Evolutionary conservation across 495 filamentous ascomycete species (phyloP), one percentile per base, ranked within the genome.

Genomic region (Podospora fimiseda): DNA sequence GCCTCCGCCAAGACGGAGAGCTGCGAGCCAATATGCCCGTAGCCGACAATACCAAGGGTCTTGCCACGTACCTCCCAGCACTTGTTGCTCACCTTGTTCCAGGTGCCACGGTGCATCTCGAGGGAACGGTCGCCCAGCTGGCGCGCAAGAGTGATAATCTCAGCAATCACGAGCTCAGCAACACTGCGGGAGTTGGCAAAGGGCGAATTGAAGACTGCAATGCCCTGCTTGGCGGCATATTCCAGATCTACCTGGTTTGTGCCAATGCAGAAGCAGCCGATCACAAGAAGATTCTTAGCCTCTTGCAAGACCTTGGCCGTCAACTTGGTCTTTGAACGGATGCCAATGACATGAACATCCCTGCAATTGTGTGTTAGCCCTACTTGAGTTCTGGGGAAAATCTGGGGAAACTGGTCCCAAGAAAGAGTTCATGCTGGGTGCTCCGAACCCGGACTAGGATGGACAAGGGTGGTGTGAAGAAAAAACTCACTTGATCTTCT

Each of bases 41-140:
- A 97, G 16, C 94, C 94, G 53, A 99, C 82, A 51, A 99, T 97
- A 47, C 88, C 92, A 40, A 99, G 78, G 24, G 91, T 96, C 75
- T 99, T 99, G 61, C 94, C 94, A 59, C 94, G 83, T 56, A 99
- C 88, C 68, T 97, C 94, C 92, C 94, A 96, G 80, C 93, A 97
- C 62, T 86, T 88, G 62, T 77, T 82, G 76, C 88, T 93, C 53
- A 96, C 91, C 71, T 97, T 99, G 69, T 99, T 96, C 94, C 94
- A 99, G 46, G 81, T 92, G 33, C 94, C 94, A 39, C 77, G 76
- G 74, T 97, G 94, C 80, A 99, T 84, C 75, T 99, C 94, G 60
- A 82, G 90, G 36, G 87, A 95, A 56, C 93, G 87, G 67, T 99
- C 94, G 39, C 89, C 85, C 56, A 97, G 77, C 70, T 97, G 92